These are phyloP conservation scores for Calvatia gigantea DNA, from an alignment of 768 basidiomycete species.

Conservation along the genomic window DNA sequence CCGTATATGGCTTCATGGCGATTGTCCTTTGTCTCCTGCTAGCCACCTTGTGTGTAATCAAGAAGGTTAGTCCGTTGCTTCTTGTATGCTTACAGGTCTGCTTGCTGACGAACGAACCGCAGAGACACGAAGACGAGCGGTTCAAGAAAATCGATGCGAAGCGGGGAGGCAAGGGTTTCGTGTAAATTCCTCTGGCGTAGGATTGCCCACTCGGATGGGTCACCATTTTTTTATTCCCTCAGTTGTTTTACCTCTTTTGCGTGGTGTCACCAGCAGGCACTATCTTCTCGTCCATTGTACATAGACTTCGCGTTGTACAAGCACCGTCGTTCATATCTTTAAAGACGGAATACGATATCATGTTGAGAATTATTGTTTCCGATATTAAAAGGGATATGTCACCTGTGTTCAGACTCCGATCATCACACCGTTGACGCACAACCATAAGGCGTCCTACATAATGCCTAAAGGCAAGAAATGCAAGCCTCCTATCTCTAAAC, in stretches of 20 bases:
- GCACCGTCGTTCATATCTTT: neutral
- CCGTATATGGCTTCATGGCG: conserved; percentile 82
- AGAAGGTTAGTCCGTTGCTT: conserved; percentile 45
- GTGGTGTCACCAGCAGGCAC: conserved; percentile 1
- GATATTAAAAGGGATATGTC: too few relatives aligned
- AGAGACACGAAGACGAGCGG: conserved; percentile 78
- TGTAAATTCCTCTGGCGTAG: conserved; percentile 35
- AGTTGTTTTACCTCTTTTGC: neutral
- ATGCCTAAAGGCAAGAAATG: conserved; percentile 37
- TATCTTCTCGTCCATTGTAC: neutral
- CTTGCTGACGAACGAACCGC: conserved; percentile 14
- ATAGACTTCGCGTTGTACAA: conserved; percentile 7
- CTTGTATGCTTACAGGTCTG: neutral
- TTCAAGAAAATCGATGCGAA: conserved; percentile 90
- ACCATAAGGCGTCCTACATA: neutral
- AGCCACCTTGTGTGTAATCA: conserved; percentile 83
- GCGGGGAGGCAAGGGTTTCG: conserved; percentile 83
- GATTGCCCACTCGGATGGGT: neutral
- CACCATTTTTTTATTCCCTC: neutral
- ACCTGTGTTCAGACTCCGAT: neutral
- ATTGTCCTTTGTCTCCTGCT: conserved; percentile 73
- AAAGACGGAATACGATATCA: neutral
- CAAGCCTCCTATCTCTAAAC: conserved; percentile 30
- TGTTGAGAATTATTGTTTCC: neutral
- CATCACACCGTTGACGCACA: neutral